Percentiles rank a stretch among this genome's conserved stretches.
Conservation (phyloP, 768 basidiomycete species). For the Pulveroboletus ravenelii region DNA sequence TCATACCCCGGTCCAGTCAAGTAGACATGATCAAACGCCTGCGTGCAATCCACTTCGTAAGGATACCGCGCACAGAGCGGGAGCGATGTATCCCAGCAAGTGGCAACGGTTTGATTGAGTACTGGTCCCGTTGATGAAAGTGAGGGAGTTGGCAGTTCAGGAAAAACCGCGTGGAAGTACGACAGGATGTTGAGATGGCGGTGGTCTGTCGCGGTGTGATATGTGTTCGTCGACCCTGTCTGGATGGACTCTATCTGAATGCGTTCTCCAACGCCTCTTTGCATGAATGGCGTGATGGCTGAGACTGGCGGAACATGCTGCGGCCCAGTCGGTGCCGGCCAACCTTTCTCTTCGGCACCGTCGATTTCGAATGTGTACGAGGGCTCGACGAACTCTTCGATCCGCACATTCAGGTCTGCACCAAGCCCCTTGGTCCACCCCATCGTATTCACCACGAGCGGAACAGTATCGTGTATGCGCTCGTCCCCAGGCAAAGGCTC, state of each 20-base stretch:
- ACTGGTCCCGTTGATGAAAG: conserved; percentile 14
- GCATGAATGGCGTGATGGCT: neutral
- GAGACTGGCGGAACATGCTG: conserved; percentile 1
- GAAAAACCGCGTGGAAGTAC: conserved; percentile 62
- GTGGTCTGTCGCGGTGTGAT: conserved; percentile 55
- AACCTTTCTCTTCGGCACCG: conserved; percentile 19
- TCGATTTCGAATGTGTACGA: conserved; percentile 25
- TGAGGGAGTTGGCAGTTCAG: conserved; percentile 18
- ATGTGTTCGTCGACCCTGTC: conserved; percentile 22
- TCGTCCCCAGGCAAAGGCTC: conserved; percentile 28
- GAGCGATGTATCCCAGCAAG: conserved; percentile 58
- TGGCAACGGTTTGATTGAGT: conserved; percentile 36
- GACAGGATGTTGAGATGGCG: conserved; percentile 68
- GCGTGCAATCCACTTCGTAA: conserved; percentile 59
- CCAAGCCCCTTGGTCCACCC: conserved; percentile 96
- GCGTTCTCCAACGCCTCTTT: neutral
- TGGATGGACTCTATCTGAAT: conserved; percentile 41
- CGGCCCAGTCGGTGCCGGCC: conserved; percentile 12
- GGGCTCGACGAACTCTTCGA: conserved; percentile 66
- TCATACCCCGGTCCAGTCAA: conserved; percentile 73
- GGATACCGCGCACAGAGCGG: conserved; percentile 70
- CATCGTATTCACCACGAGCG: conserved; percentile 92
- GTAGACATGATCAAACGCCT: conserved; percentile 59
- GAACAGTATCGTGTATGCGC: conserved; percentile 56
- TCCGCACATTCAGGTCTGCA: conserved; percentile 64